Evolutionary conservation across 371 early-diverging fungal species (phyloP).

Genomic region (Mortierella sp.): DNA sequence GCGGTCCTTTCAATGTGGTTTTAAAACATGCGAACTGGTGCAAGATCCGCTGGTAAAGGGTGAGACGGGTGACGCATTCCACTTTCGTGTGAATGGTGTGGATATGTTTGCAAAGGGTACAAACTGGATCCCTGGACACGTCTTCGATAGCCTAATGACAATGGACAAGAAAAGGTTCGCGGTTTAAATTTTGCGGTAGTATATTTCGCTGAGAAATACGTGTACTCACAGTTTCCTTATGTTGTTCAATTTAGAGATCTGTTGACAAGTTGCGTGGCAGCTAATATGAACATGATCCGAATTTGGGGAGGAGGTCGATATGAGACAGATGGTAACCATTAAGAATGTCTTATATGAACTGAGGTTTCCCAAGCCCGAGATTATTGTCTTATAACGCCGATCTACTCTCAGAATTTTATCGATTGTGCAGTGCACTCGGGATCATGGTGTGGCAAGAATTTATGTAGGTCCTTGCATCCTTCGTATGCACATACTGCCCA

Average conservation of each 20-base stretch:
- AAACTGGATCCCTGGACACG: slow-evolving; percentile 68
- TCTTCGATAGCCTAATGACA: slow-evolving; percentile 37
- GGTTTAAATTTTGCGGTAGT: not conserved
- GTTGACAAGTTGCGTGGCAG: slow-evolving; percentile 46
- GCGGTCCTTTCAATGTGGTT: slow-evolving; percentile 24
- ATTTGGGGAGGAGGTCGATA: slow-evolving; percentile 62
- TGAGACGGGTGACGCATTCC: slow-evolving; percentile 57
- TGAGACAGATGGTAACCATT: slow-evolving; percentile 28
- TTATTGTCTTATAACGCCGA: too few relatives aligned
- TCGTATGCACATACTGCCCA: too few relatives aligned
- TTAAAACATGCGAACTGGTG: slow-evolving; percentile 32
- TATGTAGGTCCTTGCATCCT: slow-evolving; percentile 37
- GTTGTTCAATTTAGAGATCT: slow-evolving; percentile 39
- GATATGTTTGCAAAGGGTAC: slow-evolving; percentile 58
- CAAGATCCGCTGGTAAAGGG: slow-evolving; percentile 20
- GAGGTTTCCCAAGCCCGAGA: too few relatives aligned
- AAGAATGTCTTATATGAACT: too few relatives aligned
- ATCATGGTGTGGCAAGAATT: slow-evolving; percentile 70
- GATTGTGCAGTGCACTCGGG: slow-evolving; percentile 61
- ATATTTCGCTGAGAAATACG: not conserved
- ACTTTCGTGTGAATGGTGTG: slow-evolving; percentile 60
- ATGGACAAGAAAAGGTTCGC: slow-evolving; percentile 29
- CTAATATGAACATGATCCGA: slow-evolving; percentile 62
- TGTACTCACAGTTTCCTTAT: not conserved
- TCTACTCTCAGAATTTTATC: slow-evolving; percentile 56